These are phyloP conservation scores for Auricularia sp. DNA, from an alignment of 768 basidiomycete genomes.

Conservation along the genomic window DNA sequence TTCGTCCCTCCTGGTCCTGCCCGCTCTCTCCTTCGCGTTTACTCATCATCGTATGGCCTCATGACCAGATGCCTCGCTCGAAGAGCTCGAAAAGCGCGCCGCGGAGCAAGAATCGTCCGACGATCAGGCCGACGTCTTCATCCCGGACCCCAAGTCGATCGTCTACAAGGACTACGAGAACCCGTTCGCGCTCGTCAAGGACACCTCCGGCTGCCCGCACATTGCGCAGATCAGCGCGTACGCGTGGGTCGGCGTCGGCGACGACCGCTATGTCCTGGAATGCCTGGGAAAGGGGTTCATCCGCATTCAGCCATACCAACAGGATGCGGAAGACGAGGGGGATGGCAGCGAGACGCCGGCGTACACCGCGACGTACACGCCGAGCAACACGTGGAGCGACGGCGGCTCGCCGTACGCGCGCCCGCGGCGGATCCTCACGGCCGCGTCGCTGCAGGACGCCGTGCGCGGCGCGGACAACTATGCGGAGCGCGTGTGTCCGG, in stretches of 20 bases:
- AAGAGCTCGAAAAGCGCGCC: slow-evolving; percentile 36
- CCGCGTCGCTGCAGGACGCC: slow-evolving; percentile 46
- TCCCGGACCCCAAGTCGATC: slow-evolving; percentile 51
- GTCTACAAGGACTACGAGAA: slow-evolving; percentile 71
- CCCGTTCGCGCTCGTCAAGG: slow-evolving; percentile 48
- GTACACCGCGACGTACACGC: slow-evolving; percentile 46
- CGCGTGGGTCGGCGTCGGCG: slow-evolving; percentile 77
- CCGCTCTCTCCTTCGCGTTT: not conserved
- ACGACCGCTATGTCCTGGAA: slow-evolving; percentile 60
- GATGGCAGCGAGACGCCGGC: slow-evolving; percentile 8
- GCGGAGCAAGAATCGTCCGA: slow-evolving; percentile 5
- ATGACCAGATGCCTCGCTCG: slow-evolving; percentile 38
- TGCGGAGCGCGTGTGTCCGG: slow-evolving; percentile 44
- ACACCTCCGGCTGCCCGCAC: slow-evolving; percentile 33
- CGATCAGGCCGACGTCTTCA: slow-evolving; percentile 10
- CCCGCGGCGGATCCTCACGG: slow-evolving; percentile 42
- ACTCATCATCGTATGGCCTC: not conserved
- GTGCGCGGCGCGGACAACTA: slow-evolving; percentile 64
- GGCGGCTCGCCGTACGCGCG: slow-evolving; percentile 45
- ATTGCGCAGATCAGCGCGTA: slow-evolving; percentile 42
- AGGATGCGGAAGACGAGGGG: slow-evolving; percentile 11
- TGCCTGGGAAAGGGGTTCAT: slow-evolving; percentile 61
- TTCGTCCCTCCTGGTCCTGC: slow-evolving; percentile 17
- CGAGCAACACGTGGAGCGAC: slow-evolving; percentile 28
- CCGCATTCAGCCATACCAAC: slow-evolving; percentile 41